Conservation (phyloP, 257 asterid species). For the Sherardia arvensis region DNA sequence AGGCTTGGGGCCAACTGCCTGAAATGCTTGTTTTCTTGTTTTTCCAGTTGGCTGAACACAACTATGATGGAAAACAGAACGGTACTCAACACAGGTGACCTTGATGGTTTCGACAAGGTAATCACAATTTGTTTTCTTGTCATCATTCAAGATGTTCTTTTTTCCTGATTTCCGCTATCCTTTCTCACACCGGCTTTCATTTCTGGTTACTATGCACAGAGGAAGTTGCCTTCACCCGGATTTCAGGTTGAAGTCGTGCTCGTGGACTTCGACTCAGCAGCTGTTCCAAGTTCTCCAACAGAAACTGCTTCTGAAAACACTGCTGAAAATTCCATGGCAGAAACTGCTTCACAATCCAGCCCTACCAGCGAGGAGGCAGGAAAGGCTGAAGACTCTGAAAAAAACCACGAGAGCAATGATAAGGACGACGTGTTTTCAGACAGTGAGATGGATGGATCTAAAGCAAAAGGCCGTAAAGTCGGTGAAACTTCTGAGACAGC, state of each 20-base stretch:
- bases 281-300: slow-evolving; percentile 32
- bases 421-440: slow-evolving; percentile 68
- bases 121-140: not conserved
- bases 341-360: slow-evolving; percentile 22
- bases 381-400: slow-evolving; percentile 20
- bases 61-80: slow-evolving; percentile 91
- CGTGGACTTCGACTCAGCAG: slow-evolving; percentile 48
- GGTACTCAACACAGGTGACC: slow-evolving; percentile 62
- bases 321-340: slow-evolving; percentile 24
- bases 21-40: slow-evolving; percentile 3
- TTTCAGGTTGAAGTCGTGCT: slow-evolving; percentile 93
- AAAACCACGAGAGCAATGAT: slow-evolving; percentile 22
- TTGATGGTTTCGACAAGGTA: slow-evolving; percentile 99
- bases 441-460: slow-evolving; percentile 43
- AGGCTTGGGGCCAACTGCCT: not conserved
- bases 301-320: slow-evolving; percentile 28
- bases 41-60: slow-evolving; percentile 88
- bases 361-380: slow-evolving; percentile 33
- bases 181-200: not conserved
- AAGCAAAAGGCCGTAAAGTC: slow-evolving; percentile 26
- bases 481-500: slow-evolving; percentile 25
- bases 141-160: not conserved
- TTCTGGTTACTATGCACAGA: slow-evolving; percentile 33
- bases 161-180: not conserved
- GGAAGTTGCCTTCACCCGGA: slow-evolving; percentile 96